These are phyloP conservation scores for Trichoderma hamatum DNA, from an alignment of 2,329 filamentous ascomycete species.

Conservation along the genomic window DNA sequence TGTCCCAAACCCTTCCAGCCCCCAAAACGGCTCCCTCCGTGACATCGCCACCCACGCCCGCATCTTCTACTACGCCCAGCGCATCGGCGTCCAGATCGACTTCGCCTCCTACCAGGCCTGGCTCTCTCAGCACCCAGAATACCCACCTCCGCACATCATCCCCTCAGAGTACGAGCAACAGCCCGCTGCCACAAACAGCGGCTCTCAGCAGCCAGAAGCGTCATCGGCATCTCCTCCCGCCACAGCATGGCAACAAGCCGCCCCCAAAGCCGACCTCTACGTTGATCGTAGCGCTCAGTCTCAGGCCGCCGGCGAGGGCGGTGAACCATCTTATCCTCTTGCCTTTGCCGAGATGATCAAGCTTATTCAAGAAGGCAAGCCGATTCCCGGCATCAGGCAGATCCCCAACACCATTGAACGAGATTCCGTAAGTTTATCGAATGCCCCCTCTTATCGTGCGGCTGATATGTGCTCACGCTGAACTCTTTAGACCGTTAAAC, in stretches of 20 bases:
- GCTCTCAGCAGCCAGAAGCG: neutral
- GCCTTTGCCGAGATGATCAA: constrained; percentile 85
- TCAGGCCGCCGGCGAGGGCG: constrained; percentile 30
- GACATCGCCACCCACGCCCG: constrained; percentile 68
- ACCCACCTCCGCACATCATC: constrained; percentile 42
- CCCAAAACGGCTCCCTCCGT: constrained; percentile 52
- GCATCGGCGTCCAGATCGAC: constrained; percentile 59
- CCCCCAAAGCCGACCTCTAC: constrained; percentile 52
- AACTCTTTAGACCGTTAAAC: constrained; percentile 49
- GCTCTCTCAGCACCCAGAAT: constrained; percentile 46
- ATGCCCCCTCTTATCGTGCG: neutral
- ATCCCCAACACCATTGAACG: constrained; percentile 79
- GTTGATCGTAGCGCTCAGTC: constrained; percentile 44
- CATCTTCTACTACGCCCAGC: constrained; percentile 65
- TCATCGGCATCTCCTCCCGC: constrained; percentile 8
- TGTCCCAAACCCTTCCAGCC: constrained; percentile 46
- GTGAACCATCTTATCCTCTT: constrained; percentile 73
- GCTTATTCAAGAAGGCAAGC: constrained; percentile 78
- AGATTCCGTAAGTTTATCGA: constrained; percentile 59
- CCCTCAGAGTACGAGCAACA: constrained; percentile 32
- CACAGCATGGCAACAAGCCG: constrained; percentile 54
- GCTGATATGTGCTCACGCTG: neutral
- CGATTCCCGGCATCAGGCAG: constrained; percentile 83
- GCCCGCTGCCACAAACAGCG: neutral
- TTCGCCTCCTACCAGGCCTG: constrained; percentile 70